A percentile compares a stretch with the other conserved stretches of the same genome.
Evolutionary conservation across 129 eudicot species (phyloP).

Genomic region (Flaveria trinervia): DNA sequence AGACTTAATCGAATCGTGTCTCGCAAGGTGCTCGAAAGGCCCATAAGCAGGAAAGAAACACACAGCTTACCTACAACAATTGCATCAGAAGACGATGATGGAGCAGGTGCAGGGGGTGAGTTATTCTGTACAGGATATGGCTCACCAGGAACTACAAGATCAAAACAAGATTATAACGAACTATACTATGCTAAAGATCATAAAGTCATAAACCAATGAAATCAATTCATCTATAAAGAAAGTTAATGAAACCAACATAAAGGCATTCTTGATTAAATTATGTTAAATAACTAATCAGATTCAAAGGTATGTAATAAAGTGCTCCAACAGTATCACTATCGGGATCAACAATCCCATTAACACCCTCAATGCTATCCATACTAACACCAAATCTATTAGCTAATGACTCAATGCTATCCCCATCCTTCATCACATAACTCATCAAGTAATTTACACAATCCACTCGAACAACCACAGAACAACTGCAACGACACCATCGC

Average conservation of each 20-base stretch:
- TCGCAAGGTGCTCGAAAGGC: neutral
- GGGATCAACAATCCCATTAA: slow-evolving; percentile 71
- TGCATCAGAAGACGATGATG: slow-evolving; percentile 48
- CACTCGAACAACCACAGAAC: slow-evolving; percentile 94
- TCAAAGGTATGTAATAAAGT: slow-evolving; percentile 79
- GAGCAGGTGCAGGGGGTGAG: slow-evolving; percentile 62
- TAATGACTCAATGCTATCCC: slow-evolving; percentile 71
- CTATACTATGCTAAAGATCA: neutral
- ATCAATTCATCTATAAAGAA: neutral
- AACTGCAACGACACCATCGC: slow-evolving; percentile 73
- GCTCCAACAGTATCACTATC: slow-evolving; percentile 76
- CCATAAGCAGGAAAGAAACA: too few species aligned
- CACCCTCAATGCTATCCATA: slow-evolving; percentile 86
- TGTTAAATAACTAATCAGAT: slow-evolving; percentile 27
- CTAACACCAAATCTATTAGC: slow-evolving; percentile 96
- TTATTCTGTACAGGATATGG: slow-evolving; percentile 59
- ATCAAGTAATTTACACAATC: slow-evolving; percentile 88
- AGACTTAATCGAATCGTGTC: neutral
- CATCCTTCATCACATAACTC: slow-evolving; percentile 94
- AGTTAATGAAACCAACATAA: neutral
- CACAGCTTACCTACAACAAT: slow-evolving; percentile 49
- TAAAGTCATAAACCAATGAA: slow-evolving; percentile 7
- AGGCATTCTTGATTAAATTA: neutral
- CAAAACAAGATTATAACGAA: neutral
- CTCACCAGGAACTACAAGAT: slow-evolving; percentile 79